A percentile compares a stretch with the other conserved stretches of the same genome.
Conservation (phyloP, 148 eudicot genomes). For the Mesembryanthemum crystallinum region DNA sequence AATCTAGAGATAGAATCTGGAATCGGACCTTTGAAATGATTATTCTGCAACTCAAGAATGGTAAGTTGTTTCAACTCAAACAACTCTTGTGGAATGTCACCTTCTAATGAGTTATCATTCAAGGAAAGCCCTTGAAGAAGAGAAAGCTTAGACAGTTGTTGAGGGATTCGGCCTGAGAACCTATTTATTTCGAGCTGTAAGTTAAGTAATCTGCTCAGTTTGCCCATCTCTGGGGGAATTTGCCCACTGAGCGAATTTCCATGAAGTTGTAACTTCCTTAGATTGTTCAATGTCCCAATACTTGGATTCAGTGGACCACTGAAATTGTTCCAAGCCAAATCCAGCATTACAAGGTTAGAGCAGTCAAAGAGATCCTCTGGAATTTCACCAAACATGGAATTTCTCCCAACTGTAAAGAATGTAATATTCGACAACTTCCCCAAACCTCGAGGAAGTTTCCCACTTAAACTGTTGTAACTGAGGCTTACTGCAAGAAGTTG, state of each 20-base stretch:
- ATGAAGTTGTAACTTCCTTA: conserved; percentile 36
- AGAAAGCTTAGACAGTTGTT: conserved; percentile 45
- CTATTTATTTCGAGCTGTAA: conserved; percentile 43
- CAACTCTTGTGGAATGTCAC: conserved; percentile 54
- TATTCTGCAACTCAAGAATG: conserved; percentile 44
- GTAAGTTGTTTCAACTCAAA: conserved; percentile 52
- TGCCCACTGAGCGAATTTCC: conserved; percentile 51
- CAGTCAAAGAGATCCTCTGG: conserved; percentile 80
- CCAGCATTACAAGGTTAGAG: conserved; percentile 40
- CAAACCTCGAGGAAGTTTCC: conserved; percentile 60
- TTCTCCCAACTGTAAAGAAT: conserved; percentile 44
- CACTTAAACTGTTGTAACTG: conserved; percentile 44
- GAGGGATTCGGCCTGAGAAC: conserved; percentile 67
- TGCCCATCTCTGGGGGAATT: conserved; percentile 68
- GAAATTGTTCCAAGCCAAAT: conserved; percentile 45
- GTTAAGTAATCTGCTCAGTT: conserved; percentile 39
- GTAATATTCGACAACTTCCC: conserved; percentile 53
- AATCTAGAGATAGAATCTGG: conserved; percentile 51
- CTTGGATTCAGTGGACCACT: conserved; percentile 47
- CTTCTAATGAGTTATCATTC: conserved; percentile 52
- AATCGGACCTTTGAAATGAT: conserved; percentile 53
- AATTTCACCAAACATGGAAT: conserved; percentile 55
- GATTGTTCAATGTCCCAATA: conserved; percentile 51
- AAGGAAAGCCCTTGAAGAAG: conserved; percentile 66
- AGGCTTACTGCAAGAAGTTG: conserved; percentile 41